These are phyloP conservation scores for Pseudogymnoascus sp. DNA, from an alignment of 2,329 filamentous ascomycete species.

Conservation along the genomic window DNA sequence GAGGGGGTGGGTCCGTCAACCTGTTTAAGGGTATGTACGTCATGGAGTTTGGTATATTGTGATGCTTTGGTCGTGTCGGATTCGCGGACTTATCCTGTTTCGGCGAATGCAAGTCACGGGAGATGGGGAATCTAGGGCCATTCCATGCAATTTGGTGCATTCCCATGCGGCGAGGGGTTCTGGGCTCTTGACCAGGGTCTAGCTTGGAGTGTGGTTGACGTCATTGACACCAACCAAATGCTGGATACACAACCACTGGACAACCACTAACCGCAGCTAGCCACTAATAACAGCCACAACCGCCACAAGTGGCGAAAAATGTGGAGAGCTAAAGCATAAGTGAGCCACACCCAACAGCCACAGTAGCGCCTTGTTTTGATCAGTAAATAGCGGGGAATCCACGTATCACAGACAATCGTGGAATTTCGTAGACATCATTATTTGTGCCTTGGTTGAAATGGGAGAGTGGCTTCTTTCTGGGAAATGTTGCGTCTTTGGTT, in stretches of 20 bases:
- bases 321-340: neutral
- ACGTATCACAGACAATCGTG: neutral
- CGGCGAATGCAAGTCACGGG: neutral
- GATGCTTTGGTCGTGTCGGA: neutral
- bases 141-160: neutral
- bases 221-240: neutral
- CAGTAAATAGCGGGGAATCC: neutral
- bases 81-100: neutral
- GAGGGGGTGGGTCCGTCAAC: neutral
- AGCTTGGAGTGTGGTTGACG: neutral
- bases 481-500: neutral
- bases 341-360: neutral
- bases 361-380: neutral
- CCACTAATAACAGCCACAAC: neutral
- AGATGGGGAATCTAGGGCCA: neutral
- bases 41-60: neutral
- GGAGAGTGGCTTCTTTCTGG: neutral
- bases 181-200: neutral
- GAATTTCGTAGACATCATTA: neutral
- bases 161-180: neutral
- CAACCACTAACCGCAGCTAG: neutral
- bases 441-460: neutral
- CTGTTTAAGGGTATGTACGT: neutral
- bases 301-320: conserved; percentile 1
- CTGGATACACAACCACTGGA: neutral